Base-by-base conservation (phyloP, 306 rosid species). In the Nissolia schottii region DNA sequence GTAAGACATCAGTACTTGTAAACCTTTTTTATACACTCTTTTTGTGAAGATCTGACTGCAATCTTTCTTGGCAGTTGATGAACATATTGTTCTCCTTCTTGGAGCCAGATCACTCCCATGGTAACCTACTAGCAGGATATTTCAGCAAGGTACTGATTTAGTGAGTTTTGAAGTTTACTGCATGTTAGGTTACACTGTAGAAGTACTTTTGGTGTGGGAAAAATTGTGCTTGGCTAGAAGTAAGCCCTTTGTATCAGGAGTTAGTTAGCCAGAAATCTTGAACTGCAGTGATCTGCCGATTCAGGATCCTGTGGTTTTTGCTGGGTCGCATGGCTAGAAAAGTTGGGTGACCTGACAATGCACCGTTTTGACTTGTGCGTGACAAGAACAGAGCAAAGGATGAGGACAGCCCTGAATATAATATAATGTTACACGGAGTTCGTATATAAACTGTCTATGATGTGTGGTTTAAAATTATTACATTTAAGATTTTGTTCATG, bases 111-210 rank as follows among this genome's bases (percentile, higher is more conserved):
- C 74, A 81, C 66, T 81, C 90, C 48, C 99, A 89, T 64, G 83
- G 92, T 86, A 92, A 92, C 46, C 81, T 86, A 61, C 82, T 95
- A 74, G 99, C 99, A 72, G 99, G 99, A 74, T 95, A 92, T 84
- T 91, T 95, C 75, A 88, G 99, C 89, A 95, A 95, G 99, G 99
- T 95, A 83, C 61, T 57, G 37, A 57, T 80, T 64, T 82, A 15
- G 69, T 76, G 63, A 70, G 67, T 24, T 51, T 77, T 28, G 16
- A 74, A 66, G 67, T 65, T 55, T 59, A 32, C 27, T 13, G 22
- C 54, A 50, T 59, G 56, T 60, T 38, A 60, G 28, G 13, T 74
- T 50, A 59, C 16, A 34, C 23, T 32, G 25, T 53, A 51, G 13
- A 67, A 38, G 38, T 67, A 13, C 27, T 49, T 71, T 31, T 66